Conservation (phyloP, 1,139 yeast species). For the Nakaseomyces sp. region DNA sequence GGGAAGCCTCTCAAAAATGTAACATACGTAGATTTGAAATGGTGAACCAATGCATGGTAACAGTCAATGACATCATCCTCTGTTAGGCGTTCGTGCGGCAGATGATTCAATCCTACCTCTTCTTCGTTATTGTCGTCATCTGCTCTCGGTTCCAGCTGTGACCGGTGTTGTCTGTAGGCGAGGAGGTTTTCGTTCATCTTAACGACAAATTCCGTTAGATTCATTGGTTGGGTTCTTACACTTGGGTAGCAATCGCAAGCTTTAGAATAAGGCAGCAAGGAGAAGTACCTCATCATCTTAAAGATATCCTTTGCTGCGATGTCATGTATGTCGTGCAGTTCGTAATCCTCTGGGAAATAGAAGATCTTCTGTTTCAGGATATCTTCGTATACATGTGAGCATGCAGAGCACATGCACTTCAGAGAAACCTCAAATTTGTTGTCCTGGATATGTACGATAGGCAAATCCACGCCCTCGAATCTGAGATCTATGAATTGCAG, state of each 20-base stretch:
- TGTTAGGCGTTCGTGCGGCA: conserved; percentile 29
- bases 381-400: conserved; percentile 25
- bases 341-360: conserved; percentile 26
- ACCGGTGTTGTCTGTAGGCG: conserved; percentile 22
- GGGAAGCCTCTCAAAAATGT: conserved; percentile 32
- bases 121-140: conserved; percentile 11
- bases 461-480: conserved; percentile 32
- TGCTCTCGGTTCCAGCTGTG: conserved; percentile 14
- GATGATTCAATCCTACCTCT: conserved; percentile 11
- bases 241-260: conserved; percentile 37
- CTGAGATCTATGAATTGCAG: conserved; percentile 35
- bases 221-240: conserved; percentile 35
- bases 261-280: conserved; percentile 35
- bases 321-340: conserved; percentile 26
- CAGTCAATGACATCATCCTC: conserved; percentile 30
- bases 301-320: conserved; percentile 32
- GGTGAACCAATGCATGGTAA: conserved; percentile 34
- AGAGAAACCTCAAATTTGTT: conserved; percentile 28
- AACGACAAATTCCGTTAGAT: conserved; percentile 28
- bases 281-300: conserved; percentile 30
- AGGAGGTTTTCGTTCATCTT: conserved; percentile 27
- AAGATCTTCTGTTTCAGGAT: conserved; percentile 31
- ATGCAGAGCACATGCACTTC: conserved; percentile 30
- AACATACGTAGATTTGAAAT: conserved; percentile 31
- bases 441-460: conserved; percentile 26